Conservation (phyloP, 2,329 filamentous ascomycete genomes). For the Fusarium sp. region DNA sequence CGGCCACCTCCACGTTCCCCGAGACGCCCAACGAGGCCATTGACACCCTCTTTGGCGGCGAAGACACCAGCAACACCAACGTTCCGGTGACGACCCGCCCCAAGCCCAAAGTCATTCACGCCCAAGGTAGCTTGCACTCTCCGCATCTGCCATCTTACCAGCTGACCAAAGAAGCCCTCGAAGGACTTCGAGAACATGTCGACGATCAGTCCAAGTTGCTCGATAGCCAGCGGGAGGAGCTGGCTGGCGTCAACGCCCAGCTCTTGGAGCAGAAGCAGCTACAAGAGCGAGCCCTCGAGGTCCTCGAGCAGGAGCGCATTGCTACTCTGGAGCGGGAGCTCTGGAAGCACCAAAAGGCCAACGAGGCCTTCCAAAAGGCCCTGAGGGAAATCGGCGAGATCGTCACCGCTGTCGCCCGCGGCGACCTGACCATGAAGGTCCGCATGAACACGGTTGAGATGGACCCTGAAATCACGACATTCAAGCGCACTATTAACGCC, state of each 20-base stretch:
- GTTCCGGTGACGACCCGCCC: slow-evolving; percentile 56
- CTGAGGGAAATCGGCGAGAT: slow-evolving; percentile 97
- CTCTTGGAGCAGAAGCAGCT: slow-evolving; percentile 87
- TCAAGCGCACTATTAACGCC: slow-evolving; percentile 98
- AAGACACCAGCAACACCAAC: slow-evolving; percentile 55
- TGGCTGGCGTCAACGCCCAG: slow-evolving; percentile 87
- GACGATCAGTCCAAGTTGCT: slow-evolving; percentile 95
- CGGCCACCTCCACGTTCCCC: slow-evolving; percentile 72
- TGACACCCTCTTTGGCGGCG: slow-evolving; percentile 70
- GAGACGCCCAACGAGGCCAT: slow-evolving; percentile 84
- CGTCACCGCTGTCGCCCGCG: slow-evolving; percentile 93
- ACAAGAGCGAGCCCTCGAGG: slow-evolving; percentile 83
- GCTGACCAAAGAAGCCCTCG: slow-evolving; percentile 85
- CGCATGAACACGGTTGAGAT: slow-evolving; percentile 96
- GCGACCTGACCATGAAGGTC: slow-evolving; percentile 96
- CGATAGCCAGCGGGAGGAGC: slow-evolving; percentile 86
- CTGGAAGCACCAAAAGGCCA: slow-evolving; percentile 97
- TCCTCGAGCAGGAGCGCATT: slow-evolving; percentile 89
- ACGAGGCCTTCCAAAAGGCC: slow-evolving; percentile 98
- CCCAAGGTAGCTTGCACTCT: slow-evolving; percentile 55
- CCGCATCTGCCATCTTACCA: slow-evolving; percentile 56
- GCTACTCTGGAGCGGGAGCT: slow-evolving; percentile 91
- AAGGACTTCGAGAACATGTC: slow-evolving; percentile 88
- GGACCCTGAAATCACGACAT: slow-evolving; percentile 97
- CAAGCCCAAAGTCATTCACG: slow-evolving; percentile 60